These are phyloP conservation scores for Penicillium brevicompactum DNA, from an alignment of 2,329 filamentous ascomycete species.

Conservation along the genomic window DNA sequence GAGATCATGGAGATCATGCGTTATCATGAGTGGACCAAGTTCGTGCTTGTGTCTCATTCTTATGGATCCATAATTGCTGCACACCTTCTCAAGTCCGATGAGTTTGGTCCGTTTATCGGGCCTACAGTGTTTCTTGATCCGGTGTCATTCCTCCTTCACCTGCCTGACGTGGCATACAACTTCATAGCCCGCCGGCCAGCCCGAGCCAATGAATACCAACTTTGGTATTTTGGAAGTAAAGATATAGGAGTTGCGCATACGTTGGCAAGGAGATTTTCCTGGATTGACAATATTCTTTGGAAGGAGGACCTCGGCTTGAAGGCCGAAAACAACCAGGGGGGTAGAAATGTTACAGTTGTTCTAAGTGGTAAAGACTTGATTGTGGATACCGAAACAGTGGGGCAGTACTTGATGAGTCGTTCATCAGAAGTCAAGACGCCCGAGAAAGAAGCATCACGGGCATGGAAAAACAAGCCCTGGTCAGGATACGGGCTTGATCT, in stretches of 20 bases:
- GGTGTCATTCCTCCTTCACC: slow-evolving; percentile 67
- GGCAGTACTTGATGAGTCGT: slow-evolving; percentile 58
- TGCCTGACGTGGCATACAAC: slow-evolving; percentile 72
- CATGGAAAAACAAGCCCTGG: slow-evolving; percentile 30
- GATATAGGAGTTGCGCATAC: slow-evolving; percentile 68
- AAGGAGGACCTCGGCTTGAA: slow-evolving; percentile 59
- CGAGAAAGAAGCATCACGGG: not conserved
- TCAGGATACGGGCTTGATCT: slow-evolving; percentile 55
- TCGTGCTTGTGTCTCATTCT: slow-evolving; percentile 64
- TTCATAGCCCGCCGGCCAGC: slow-evolving; percentile 60
- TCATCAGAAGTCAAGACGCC: slow-evolving; percentile 15
- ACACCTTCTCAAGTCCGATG: slow-evolving; percentile 57
- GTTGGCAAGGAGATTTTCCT: slow-evolving; percentile 69
- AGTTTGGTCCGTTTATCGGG: slow-evolving; percentile 52
- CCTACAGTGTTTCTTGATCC: slow-evolving; percentile 57
- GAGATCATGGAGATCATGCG: slow-evolving; percentile 62
- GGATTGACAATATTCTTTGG: slow-evolving; percentile 71
- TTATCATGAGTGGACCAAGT: slow-evolving; percentile 58
- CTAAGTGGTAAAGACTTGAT: slow-evolving; percentile 66
- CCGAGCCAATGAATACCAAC: slow-evolving; percentile 67
- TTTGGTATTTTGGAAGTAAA: slow-evolving; percentile 70
- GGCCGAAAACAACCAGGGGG: slow-evolving; percentile 6
- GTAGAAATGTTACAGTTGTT: slow-evolving; percentile 56
- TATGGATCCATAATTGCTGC: slow-evolving; percentile 67
- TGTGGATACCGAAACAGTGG: slow-evolving; percentile 62